Evolutionary conservation across 495 filamentous ascomycete species (phyloP), one percentile per base, ranked within the genome.

Genomic region (Neurospora sp.): DNA sequence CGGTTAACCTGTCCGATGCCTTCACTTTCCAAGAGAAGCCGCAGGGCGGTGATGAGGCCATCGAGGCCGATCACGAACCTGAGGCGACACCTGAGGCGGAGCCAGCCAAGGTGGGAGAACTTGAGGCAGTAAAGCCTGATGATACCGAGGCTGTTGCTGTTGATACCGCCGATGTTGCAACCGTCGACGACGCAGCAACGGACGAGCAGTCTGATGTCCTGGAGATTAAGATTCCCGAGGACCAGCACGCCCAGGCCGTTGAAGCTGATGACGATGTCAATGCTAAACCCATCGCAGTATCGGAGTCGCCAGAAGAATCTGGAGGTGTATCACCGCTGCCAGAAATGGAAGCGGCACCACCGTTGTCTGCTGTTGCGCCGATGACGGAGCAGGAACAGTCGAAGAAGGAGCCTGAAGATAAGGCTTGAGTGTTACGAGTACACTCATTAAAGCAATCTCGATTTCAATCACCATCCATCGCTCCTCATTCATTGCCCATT

Each of bases 1-100:
- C 94, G 14, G 91, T 97, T 69, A 97, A 97, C 77, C 84, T 97
- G n/a, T 92, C 89, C 70, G 93, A 95, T 78, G 84, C 85, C 8
- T 88, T 88, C 80, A 83, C 83, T 5, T 89, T 89, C 75, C 85
- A 88, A 76, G 85, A 88, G 75, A 85, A 83, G 71, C 73, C 76
- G 18, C 83, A 84, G 75, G 80, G 77, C 71, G 78, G 78, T 70
- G 82, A 81, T 7, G 54, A 66, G 54, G 6, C 27, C 54, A 66
- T 31, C 14, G 54, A 66, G 16, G 27, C 31, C 27, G 27, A 66
- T 9, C 14, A 27, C 27, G 27, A 66, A 35, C 14, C 54, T 7
- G 14, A 66, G 27, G 54, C 27, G 54, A 31, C 54, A 10, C 54
- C 54, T 18, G 27, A 16, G 54, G 14, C 54, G 20, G 20, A 59